phyloP scores from a whole-genome alignment of 768 basidiomycete species.

The Mycena belliarum region DNA sequence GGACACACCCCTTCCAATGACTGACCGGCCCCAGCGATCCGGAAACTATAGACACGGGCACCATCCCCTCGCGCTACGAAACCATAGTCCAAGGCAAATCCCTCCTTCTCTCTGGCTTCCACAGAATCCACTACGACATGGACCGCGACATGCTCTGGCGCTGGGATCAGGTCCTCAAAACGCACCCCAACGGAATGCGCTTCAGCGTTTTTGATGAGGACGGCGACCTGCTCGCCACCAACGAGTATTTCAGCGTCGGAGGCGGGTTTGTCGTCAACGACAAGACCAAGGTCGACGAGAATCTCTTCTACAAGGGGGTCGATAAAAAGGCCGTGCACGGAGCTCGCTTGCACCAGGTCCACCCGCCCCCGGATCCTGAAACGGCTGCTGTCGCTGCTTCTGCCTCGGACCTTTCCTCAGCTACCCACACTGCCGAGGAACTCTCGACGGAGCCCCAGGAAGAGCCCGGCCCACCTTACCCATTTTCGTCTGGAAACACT shows the following conservation, averaged over 20 bases:
- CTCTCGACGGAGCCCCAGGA: not conserved
- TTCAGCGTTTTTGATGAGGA: constrained; percentile 81
- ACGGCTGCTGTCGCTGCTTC: constrained; percentile 21
- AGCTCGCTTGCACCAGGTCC: constrained; percentile 72
- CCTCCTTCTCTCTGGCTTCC: constrained; percentile 71
- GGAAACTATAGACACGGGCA: constrained; percentile 89
- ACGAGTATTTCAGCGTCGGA: constrained; percentile 94
- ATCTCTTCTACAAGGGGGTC: constrained; percentile 91
- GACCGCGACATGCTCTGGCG: constrained; percentile 92
- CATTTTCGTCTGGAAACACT: constrained; percentile 76
- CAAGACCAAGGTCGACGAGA: constrained; percentile 93
- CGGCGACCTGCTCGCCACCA: constrained; percentile 90
- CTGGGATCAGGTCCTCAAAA: constrained; percentile 79
- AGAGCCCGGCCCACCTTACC: constrained; percentile 50
- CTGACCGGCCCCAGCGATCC: constrained; percentile 69
- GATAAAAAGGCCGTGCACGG: constrained; percentile 80
- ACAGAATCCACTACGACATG: constrained; percentile 83
- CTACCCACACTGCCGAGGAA: constrained; percentile 1
- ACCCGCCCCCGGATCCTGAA: constrained; percentile 42
- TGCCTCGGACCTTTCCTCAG: not conserved
- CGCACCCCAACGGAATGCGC: constrained; percentile 91
- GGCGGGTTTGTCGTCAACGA: constrained; percentile 96
- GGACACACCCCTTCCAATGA: not conserved
- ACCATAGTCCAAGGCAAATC: constrained; percentile 65
- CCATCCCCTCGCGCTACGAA: constrained; percentile 74